Percentiles rank a stretch among this genome's conserved stretches.
Evolutionary conservation across 805 yeast genomes (phyloP).

Genomic region (Candida ficus): DNA sequence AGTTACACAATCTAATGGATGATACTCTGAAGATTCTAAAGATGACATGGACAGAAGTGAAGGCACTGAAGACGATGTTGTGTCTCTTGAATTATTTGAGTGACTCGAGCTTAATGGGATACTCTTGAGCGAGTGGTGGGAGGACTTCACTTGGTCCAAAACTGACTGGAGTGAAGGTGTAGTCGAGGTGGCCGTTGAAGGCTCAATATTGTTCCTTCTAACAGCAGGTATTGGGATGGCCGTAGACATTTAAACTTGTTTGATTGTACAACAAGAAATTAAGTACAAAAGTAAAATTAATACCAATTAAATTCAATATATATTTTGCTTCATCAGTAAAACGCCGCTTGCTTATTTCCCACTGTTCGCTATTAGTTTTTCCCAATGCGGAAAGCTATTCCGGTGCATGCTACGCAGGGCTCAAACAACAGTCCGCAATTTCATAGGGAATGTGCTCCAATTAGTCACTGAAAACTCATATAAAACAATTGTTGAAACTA

Average conservation of each 20-base stretch:
- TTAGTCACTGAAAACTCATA: constrained; percentile 16
- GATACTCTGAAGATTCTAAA: constrained; percentile 14
- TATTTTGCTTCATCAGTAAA: too few relatives aligned
- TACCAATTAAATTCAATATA: too few relatives aligned
- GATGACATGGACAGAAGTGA: constrained; percentile 13
- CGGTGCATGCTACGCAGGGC: too few relatives aligned
- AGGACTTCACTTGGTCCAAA: constrained; percentile 17
- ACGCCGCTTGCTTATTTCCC: too few relatives aligned
- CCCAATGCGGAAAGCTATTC: too few relatives aligned
- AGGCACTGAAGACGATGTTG: constrained; percentile 7
- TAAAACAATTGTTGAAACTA: constrained; percentile 37
- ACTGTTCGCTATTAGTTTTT: too few relatives aligned
- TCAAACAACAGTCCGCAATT: too few relatives aligned
- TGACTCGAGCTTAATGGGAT: constrained; percentile 5
- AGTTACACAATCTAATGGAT: constrained; percentile 17
- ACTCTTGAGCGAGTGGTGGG: constrained; percentile 9
- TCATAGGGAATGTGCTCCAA: too few relatives aligned
- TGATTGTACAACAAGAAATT: too few relatives aligned
- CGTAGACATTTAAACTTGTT: constrained; percentile 5
- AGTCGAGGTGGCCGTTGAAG: constrained; percentile 9
- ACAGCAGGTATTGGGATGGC: constrained; percentile 21
- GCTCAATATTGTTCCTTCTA: background rate
- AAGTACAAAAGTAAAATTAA: too few relatives aligned
- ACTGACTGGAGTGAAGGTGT: constrained; percentile 23
- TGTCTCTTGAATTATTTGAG: background rate